Evolutionary conservation across 768 basidiomycete species (phyloP), one percentile per base, ranked within the genome.

Genomic region (Dacryopinax primogenitus): DNA sequence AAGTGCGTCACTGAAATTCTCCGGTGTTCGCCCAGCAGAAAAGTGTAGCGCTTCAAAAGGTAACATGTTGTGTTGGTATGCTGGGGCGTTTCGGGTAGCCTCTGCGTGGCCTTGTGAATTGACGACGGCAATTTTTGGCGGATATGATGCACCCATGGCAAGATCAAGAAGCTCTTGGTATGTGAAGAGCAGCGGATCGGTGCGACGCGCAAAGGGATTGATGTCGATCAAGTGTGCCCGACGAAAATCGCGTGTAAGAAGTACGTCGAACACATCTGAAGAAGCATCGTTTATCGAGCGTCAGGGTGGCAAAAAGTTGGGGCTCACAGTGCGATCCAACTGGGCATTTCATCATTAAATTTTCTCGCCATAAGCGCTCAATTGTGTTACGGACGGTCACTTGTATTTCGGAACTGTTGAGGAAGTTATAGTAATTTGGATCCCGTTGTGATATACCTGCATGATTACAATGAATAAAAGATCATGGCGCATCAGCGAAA

Each of bases 371-470:
- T 70, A 91, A 86, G 9, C 70, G 71, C 21, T 69, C 67, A 28
- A 92, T 77, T 13, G 82, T 76, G 1, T 77, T 68, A 37, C 77
- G 70, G 47, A 96, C 84, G 58, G 78, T 80, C 1, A 68, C 63
- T 62, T 81, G 81, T 0, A 82, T 89, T 1, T 70, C 70, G 0
- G 76, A 72, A n/a, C 87, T 84, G 70, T 85, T 87, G 74, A 91
- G 79, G 72, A 88, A 93, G 18, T 90, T 86, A 73, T 96, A 97
- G 73, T 85, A 90, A 70, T 92, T 94, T 33, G 80, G 80, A 71
- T 97, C 94, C 33, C 94, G 83, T 73, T 97, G 95, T 0, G 86
- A 86, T 30, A 95, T 86, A 18, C 84, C 92, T 95, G 70, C 4
- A 18, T 3, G 33, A 21, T 33, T 3, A 18, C 3, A 7, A 33